Evolutionary conservation across 805 yeast genomes (phyloP).

Genomic region (Kodamaea neixiangensis): DNA sequence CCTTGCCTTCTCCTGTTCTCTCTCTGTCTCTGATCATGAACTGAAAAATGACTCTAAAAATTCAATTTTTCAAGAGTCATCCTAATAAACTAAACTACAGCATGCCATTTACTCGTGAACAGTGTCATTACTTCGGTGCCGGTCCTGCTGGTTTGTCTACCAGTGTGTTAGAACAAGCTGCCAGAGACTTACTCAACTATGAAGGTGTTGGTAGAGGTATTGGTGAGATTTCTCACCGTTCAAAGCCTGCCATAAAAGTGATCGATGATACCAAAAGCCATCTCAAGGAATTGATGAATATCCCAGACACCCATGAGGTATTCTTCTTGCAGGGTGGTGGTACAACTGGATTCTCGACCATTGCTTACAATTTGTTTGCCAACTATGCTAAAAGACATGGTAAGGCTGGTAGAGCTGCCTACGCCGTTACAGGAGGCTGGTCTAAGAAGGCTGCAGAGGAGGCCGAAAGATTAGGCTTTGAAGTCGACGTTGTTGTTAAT

Average conservation of each 20-base stretch:
- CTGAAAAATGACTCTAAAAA: background rate
- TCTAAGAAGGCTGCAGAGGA: conserved; percentile 86
- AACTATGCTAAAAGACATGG: conserved; percentile 71
- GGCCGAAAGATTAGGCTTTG: conserved; percentile 79
- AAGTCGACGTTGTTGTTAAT: conserved; percentile 67
- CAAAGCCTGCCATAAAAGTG: conserved; percentile 74
- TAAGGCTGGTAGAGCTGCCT: conserved; percentile 77
- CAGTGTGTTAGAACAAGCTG: conserved; percentile 82
- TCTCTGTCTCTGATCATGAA: background rate
- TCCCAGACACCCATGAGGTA: conserved; percentile 93
- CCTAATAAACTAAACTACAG: background rate
- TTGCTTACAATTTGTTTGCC: conserved; percentile 80
- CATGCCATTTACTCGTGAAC: conserved; percentile 55
- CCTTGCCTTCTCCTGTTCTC: background rate
- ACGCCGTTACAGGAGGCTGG: conserved; percentile 93
- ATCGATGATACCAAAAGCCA: conserved; percentile 75
- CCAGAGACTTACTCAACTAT: conserved; percentile 75
- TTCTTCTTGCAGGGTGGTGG: conserved; percentile 98
- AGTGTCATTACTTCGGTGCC: conserved; percentile 92
- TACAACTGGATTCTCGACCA: conserved; percentile 89
- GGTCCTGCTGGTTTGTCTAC: conserved; percentile 96
- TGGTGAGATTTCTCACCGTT: conserved; percentile 96
- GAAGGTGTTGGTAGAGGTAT: conserved; percentile 75
- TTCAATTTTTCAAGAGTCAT: conserved; percentile 1
- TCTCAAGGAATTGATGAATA: conserved; percentile 60